Conservation (phyloP, 768 basidiomycete genomes). For the Lanmaoa rubissima region DNA sequence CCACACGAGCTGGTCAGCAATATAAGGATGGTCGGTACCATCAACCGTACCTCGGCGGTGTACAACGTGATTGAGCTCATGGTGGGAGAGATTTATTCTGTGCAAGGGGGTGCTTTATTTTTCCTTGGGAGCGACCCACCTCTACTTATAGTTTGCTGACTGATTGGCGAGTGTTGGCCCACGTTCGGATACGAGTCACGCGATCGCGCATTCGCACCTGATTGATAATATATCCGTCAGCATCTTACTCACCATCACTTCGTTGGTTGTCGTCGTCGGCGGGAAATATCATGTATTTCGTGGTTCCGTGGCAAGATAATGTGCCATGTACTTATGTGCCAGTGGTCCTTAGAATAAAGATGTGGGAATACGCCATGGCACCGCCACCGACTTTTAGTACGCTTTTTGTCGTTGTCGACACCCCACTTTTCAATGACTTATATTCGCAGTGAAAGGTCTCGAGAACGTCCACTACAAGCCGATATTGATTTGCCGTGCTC, state of each 20-base stretch:
- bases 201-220: not conserved
- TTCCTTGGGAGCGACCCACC: not conserved
- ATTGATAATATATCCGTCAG: not conserved
- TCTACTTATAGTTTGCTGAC: conserved; percentile 2
- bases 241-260: not conserved
- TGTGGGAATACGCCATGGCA: no score
- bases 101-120: not conserved
- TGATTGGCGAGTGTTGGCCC: not conserved
- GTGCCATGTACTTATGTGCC: no score
- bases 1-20: not conserved
- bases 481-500: not conserved
- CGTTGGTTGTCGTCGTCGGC: no score
- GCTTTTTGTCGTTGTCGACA: no score
- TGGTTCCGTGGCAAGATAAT: no score
- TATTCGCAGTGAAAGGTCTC: no score
- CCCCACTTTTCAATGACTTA: no score
- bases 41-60: conserved; percentile 42
- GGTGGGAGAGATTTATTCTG: not conserved
- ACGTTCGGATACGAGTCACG: not conserved
- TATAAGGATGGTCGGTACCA: not conserved
- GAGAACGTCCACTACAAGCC: no score
- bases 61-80: conserved; percentile 42
- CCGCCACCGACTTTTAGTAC: no score
- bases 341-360: no score
- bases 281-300: no score